Evolutionary conservation across 2,329 filamentous ascomycete genomes (phyloP), one percentile per base, ranked within the genome.

Genomic region (Periconia sp.): DNA sequence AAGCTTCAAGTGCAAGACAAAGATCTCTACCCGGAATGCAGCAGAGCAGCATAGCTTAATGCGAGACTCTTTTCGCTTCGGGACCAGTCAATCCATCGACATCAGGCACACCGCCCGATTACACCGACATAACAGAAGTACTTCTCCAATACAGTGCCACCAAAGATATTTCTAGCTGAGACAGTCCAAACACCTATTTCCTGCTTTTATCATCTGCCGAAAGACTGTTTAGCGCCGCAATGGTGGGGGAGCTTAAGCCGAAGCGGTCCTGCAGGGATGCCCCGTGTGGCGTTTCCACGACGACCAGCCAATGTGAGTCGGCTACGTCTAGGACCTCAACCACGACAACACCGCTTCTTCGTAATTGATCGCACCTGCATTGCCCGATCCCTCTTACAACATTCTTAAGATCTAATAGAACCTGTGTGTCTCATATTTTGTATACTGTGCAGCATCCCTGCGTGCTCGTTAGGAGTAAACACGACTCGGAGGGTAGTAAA

Each of bases 301-400:
- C 47, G 53, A 63, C 57, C 31, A 47, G 33, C 57, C 56, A 59
- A 54, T 59, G 48, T 50, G 49, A 49, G 52, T 13, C 26, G 43
- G 56, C 56, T 57, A 59, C 51, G 53, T 56, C 33, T 40, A 32
- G 36, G 40, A 54, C 43, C 52, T 46, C 44, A 52, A 57, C 48
- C 59, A 57, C 52, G 52, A 56, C 56, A 61, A 58, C 60, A 65
- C 63, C 59, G 58, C 60, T 33, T 54, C 39, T 57, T 49, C 48
- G 37, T 46, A 48, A 48, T 52, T 34, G 25, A 36, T 15, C 22
- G 34, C 21, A 32, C 17, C 25, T 29, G 23, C 16, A 7, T 25
- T 24, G 15, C 11, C 39, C 8, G 7, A 36, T 25, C 36, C 22
- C 21, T 38, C 21, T 18, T 33, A 17, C 25, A 23, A 32, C 17